Conservation (phyloP, 805 yeast genomes). For the Spencermartinsiella europaea region DNA sequence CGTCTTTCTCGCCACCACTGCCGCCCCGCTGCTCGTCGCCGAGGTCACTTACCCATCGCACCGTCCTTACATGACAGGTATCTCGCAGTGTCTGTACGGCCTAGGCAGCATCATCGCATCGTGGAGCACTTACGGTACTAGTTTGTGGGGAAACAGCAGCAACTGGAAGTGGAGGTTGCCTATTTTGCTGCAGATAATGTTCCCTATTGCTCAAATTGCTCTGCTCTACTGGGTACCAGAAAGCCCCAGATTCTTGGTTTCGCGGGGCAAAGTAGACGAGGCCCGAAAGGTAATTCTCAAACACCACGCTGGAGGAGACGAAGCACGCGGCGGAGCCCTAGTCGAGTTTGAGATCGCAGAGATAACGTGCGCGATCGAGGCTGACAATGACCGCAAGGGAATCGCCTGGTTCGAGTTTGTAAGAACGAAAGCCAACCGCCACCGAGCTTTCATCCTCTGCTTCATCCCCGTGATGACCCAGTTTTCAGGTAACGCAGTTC, state of each 20-base stretch:
- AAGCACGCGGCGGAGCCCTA: conserved; percentile 2
- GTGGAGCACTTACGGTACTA: conserved; percentile 68
- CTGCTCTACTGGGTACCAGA: conserved; percentile 64
- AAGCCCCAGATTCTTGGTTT: conserved; percentile 76
- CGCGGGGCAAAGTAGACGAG: conserved; percentile 48
- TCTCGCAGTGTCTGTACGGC: conserved; percentile 62
- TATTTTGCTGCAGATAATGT: conserved; percentile 60
- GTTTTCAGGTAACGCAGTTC: conserved; percentile 16
- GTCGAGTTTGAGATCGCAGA: conserved; percentile 17
- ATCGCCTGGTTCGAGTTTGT: conserved; percentile 8
- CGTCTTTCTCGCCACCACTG: conserved; percentile 68
- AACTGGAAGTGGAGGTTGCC: conserved; percentile 67
- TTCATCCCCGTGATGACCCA: conserved; percentile 10
- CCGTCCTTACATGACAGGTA: conserved; percentile 58
- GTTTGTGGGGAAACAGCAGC: conserved; percentile 36
- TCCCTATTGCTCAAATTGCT: conserved; percentile 50
- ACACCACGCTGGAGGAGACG: conserved; percentile 15
- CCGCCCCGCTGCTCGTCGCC: conserved; percentile 74
- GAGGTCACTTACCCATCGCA: conserved; percentile 61
- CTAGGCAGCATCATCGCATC: conserved; percentile 71
- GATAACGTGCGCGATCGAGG: conserved; percentile 11
- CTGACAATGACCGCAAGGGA: conserved; percentile 1
- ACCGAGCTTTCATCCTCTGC: conserved; percentile 9
- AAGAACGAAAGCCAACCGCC: conserved; percentile 8
- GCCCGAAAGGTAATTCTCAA: conserved; percentile 31